Evolutionary conservation across 495 filamentous ascomycete species (phyloP).

Genomic region (Extremus antarcticus): DNA sequence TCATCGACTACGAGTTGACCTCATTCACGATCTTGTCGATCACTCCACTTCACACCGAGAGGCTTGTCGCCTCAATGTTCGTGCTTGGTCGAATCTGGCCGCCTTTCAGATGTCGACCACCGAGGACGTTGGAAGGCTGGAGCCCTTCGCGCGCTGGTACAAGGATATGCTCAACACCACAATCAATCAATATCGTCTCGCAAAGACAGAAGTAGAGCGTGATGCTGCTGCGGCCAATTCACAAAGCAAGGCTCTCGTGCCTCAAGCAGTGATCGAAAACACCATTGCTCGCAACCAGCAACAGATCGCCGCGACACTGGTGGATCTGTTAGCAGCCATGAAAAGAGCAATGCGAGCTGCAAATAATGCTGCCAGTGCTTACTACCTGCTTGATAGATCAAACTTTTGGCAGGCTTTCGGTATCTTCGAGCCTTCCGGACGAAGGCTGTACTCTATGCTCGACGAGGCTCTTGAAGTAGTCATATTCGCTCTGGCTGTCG

Average conservation of each 20-base stretch:
- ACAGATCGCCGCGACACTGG: constrained; percentile 48
- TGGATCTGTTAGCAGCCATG: constrained; percentile 43
- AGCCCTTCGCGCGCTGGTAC: constrained; percentile 51
- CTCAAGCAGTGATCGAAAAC: constrained; percentile 41
- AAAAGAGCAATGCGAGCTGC: constrained; percentile 38
- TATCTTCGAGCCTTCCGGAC: constrained; percentile 33
- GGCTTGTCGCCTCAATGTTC: constrained; percentile 72
- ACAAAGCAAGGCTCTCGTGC: constrained; percentile 32
- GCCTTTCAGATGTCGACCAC: constrained; percentile 57
- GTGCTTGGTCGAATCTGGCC: constrained; percentile 69
- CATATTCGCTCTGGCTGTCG: constrained; percentile 22
- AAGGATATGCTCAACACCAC: constrained; percentile 45
- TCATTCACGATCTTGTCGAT: constrained; percentile 68
- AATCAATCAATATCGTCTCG: constrained; percentile 47
- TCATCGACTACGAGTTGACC: constrained; percentile 55
- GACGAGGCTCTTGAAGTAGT: constrained; percentile 35
- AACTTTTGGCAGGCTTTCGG: constrained; percentile 30
- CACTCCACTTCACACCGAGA: constrained; percentile 71
- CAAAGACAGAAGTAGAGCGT: constrained; percentile 51
- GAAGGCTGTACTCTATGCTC: constrained; percentile 30
- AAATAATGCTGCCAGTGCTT: constrained; percentile 29
- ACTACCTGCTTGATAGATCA: constrained; percentile 24
- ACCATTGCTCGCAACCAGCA: constrained; percentile 51
- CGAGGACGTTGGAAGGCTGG: constrained; percentile 24
- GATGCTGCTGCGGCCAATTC: constrained; percentile 33